These are phyloP conservation scores for Fomitopsis schrenkii DNA, from an alignment of 1,284 basidiomycete species.

Conservation along the genomic window DNA sequence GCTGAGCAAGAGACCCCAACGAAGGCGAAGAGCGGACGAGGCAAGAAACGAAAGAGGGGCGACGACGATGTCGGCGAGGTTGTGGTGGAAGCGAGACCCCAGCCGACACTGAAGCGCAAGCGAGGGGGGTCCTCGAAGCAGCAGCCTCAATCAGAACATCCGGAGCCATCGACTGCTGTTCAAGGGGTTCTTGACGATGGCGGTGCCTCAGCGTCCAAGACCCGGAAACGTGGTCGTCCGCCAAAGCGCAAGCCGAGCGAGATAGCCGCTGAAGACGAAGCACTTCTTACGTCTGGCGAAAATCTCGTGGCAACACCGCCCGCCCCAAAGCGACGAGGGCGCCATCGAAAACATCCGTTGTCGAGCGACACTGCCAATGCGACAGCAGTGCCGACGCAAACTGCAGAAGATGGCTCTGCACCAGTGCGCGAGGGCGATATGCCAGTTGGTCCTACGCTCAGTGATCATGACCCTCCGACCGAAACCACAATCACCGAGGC, in stretches of 20 bases:
- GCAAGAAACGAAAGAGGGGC: constrained; percentile 27
- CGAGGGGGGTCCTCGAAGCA: constrained; percentile 34
- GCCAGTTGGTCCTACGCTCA: neutral
- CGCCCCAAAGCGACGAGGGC: constrained; percentile 21
- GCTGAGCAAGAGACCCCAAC: constrained; percentile 5
- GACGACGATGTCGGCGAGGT: constrained; percentile 11
- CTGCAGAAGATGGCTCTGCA: neutral
- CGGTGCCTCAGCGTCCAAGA: neutral
- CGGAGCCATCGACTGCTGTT: neutral
- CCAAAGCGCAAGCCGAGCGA: constrained; percentile 20
- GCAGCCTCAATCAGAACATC: neutral
- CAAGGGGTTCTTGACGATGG: neutral
- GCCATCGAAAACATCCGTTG: constrained; percentile 11
- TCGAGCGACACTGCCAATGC: neutral
- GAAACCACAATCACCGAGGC: no score
- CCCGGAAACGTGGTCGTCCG: constrained; percentile 30
- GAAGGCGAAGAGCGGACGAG: constrained; percentile 4
- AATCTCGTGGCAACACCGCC: neutral
- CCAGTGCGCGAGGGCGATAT: neutral
- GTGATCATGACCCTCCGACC: no score
- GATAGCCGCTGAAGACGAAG: constrained; percentile 23
- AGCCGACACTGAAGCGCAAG: constrained; percentile 29
- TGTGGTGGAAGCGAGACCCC: constrained; percentile 16
- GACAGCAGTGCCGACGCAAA: neutral
- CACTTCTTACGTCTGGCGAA: neutral